Conservation (phyloP, 2,329 filamentous ascomycete genomes). For the Geosmithia putterillii region DNA sequence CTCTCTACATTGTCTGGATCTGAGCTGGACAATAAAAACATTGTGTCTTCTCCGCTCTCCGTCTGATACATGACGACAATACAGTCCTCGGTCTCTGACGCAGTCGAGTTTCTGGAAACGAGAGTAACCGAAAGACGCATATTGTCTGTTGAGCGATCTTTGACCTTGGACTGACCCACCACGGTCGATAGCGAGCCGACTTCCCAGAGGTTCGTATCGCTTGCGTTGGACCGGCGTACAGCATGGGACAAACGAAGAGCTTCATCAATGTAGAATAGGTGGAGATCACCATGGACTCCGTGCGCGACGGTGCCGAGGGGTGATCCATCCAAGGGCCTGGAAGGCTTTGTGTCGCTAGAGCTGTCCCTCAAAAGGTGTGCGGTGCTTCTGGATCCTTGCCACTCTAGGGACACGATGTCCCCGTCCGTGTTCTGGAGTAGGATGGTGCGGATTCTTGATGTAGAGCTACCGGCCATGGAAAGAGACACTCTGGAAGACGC, state of each 20-base stretch:
- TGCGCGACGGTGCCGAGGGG: neutral
- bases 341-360: neutral
- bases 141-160: neutral
- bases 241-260: neutral
- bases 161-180: neutral
- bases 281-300: neutral
- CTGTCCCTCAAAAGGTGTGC: neutral
- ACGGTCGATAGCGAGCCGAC: neutral
- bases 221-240: neutral
- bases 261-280: conserved; percentile 2
- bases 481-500: neutral
- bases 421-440: conserved; percentile 1
- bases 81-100: neutral
- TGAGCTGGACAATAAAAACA: neutral
- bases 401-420: conserved; percentile 1
- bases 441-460: conserved; percentile 1
- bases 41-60: neutral
- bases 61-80: conserved; percentile 1
- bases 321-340: neutral
- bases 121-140: neutral
- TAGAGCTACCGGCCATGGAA: neutral
- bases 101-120: neutral
- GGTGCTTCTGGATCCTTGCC: conserved; percentile 1
- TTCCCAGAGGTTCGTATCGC: neutral
- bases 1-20: neutral